Evolutionary conservation across 2,329 filamentous ascomycete genomes (phyloP), one percentile per base, ranked within the genome.

Genomic region (Pyricularia grisea): DNA sequence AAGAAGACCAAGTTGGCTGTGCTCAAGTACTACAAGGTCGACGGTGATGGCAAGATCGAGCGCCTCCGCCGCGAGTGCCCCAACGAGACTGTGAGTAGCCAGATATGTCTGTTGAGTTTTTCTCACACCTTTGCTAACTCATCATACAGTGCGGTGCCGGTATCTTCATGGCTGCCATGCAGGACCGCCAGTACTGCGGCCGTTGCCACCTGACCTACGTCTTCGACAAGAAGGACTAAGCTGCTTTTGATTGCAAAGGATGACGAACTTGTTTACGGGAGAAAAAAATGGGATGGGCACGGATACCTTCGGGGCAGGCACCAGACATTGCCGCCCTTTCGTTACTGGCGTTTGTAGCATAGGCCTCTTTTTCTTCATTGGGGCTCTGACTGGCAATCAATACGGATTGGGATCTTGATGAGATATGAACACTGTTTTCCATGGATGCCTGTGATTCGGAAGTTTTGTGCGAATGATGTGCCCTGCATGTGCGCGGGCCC

Each of bases 11-110:
- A 99, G 92, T 87, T 99, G 83, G 95, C 95, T 79, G 94, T 99
- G 77, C 94, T 99, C 84, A 99, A 99, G 91, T 99, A 99, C 92
- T 99, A 99, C 92, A 99, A 99, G 92, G 95, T 99, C 78, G 95
- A 98, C 84, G 93, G 92, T 78, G 95, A 99, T 80, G 95, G 96
- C 85, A 98, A 98, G 91, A 98, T 99, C 79, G 95, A 99, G 92
- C 95, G 95, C 81, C 91, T 99, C 76, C 90, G 96, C 82, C 90
- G 95, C 84, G 96, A 99, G 90, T 99, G 95, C 88, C 95, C 96
- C 76, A 85, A 88, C 81, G 90, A 94, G 77, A 92, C 91, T 80
- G 92, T 95, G 83, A 85, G 92, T 63, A 27, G 4, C 33, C 3
- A 1, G 9, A 12, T 1, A 12, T 12, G 31, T 10, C 9, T 33